Evolutionary conservation across 768 basidiomycete species (phyloP), one percentile per base, ranked within the genome.

Genomic region (Boletus bicolor): DNA sequence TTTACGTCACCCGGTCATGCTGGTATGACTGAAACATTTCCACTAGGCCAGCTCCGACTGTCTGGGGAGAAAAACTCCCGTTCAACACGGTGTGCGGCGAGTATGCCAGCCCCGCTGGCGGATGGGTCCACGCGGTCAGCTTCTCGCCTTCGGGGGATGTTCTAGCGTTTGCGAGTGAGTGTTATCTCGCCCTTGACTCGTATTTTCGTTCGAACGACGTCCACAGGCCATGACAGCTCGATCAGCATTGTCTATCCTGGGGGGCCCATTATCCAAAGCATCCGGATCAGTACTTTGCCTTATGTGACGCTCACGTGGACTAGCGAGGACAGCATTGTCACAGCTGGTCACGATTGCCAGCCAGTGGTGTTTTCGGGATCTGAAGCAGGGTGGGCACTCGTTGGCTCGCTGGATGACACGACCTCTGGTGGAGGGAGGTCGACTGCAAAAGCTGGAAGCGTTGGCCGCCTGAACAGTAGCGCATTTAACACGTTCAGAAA

Each of bases 51-150:
- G 77, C 85, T 39, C 83, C 93, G 4, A 86, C 89, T 24, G 86
- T 94, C 1, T 99, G 97, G 97, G 97, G 97, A n/a, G 93, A 94
- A 55, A 94, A 94, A 64, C 79, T 99, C 0, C 97, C 97, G 0
- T 98, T 98, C 80, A 96, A 95, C 70, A 98, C 97, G 2, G 79
- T 99, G 56, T 98, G 95, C 60, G 97, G 94, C 44, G 97, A 98
- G 71, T 99, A 90, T 69, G 69, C 79, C 37, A 92, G 88, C 64
- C 86, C 92, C 0, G 82, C 87, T 41, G 97, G 97, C 39, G 97
- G 97, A 11, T 99, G 97, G 97, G 94, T 99, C 1, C 97, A 98
- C 63, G 78, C 89, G 19, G 91, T 98, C 46, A 90, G 86, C 1
- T 99, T 99, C 76, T 98, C 96, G 24, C 97, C 96, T 5, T 91